Base-by-base conservation (phyloP, 352 stramenopile species). In the Blastocystis sp. region DNA sequence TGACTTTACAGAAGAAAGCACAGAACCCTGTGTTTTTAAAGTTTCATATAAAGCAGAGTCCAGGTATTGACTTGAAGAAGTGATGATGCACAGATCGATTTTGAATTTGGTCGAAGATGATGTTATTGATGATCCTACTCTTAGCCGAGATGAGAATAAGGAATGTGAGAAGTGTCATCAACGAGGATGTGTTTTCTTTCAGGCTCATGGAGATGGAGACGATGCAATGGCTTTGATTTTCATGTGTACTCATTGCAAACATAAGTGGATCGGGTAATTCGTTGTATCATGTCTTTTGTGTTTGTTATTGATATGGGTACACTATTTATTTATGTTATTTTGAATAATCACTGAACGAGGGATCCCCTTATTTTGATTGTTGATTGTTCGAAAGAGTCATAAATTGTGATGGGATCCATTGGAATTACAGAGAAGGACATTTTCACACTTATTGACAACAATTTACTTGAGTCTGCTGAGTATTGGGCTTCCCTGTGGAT, bases 151-250 rank as follows among this genome's bases (percentile, higher is more conserved):
- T 30, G 73, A 84, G 33, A 84, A 64, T 37, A 84, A 84, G 53
- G 73, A 84, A 37, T 84, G 73, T 40, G 73, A 84, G 53, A 37
- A 66, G 48, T 84, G 73, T 30, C 73, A 84, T 53, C 13, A 77
- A 44, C 73, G 69, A 35, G 78, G 78, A 3, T 76, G 60, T 51
- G 78, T 89, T 22, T 89, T 79, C 51, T 89, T 89, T 42, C 78
- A 89, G 51, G 78, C 78, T 11, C 78, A 89, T 22, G 78, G 78
- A 76, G 66, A 89, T 64, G 78, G 66, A 40, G 66, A 89, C 27
- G 78, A 89, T 44, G 78, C 78, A 22, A 89, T 89, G 78, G 78
- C 78, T n/a, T 48, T 89, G 42, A 89, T 89, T 40, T 89, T 89
- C n/a, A 79, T 89, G 66, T 89, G 78, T 30, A 64, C 76, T 79